A percentile compares a stretch with the other conserved stretches of the same genome.
phyloP scores from a whole-genome alignment of 176 grass and related monocot species.

The Oryza coarctata region DNA sequence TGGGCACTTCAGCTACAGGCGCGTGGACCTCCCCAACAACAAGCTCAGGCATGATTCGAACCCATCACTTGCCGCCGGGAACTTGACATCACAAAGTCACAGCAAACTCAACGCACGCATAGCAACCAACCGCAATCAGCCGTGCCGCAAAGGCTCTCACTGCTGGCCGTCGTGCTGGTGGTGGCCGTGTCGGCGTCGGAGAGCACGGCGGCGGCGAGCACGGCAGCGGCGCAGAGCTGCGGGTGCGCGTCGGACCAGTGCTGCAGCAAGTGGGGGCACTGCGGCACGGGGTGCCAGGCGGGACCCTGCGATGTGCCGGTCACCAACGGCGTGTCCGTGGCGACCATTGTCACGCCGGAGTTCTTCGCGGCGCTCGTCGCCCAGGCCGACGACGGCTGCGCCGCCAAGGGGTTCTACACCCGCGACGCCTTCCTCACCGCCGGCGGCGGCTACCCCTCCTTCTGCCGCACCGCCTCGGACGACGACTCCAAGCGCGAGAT shows the following conservation, averaged over 20 bases:
- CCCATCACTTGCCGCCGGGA: too few species aligned
- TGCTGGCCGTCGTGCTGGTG: neutral
- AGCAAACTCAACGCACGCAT: neutral
- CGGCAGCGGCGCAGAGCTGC: constrained; percentile 41
- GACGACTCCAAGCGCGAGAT: constrained; percentile 88
- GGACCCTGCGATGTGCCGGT: constrained; percentile 36
- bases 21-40: too few species aligned
- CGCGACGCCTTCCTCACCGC: constrained; percentile 71
- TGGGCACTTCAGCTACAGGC: too few species aligned
- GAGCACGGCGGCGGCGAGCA: neutral
- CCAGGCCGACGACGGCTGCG: constrained; percentile 52
- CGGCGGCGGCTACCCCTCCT: constrained; percentile 39
- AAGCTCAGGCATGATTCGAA: too few species aligned
- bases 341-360: constrained; percentile 40
- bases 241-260: constrained; percentile 41
- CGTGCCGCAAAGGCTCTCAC: constrained; percentile 8
- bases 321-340: constrained; percentile 46
- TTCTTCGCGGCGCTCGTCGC: constrained; percentile 61
- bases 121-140: neutral
- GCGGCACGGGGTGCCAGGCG: constrained; percentile 49
- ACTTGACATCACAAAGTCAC: neutral
- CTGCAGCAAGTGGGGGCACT: constrained; percentile 60
- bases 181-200: neutral
- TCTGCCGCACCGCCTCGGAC: constrained; percentile 51
- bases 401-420: constrained; percentile 62